A percentile compares a stretch with the other conserved stretches of the same genome.
Evolutionary conservation across 2,329 filamentous ascomycete species (phyloP).

Genomic region (Endothia cerciana): DNA sequence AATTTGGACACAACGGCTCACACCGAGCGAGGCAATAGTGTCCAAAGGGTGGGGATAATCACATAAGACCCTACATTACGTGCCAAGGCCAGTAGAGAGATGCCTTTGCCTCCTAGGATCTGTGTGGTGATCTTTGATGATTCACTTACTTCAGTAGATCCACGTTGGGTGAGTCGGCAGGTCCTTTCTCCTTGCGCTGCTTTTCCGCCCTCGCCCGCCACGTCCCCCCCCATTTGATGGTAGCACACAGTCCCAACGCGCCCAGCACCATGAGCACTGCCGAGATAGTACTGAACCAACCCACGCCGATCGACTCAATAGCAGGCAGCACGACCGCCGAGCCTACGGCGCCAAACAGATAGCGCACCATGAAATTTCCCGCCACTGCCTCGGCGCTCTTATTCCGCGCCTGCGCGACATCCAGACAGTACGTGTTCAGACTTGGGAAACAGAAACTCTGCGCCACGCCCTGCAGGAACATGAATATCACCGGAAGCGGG

Average conservation of each 20-base stretch:
- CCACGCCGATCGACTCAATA: conserved; percentile 74
- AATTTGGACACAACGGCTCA: too few species aligned
- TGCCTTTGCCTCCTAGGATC: too few species aligned
- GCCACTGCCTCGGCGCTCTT: conserved; percentile 72
- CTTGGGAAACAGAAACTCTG: conserved; percentile 72
- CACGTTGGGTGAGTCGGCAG: not conserved
- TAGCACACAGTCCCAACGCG: conserved; percentile 50
- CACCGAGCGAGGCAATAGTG: too few species aligned
- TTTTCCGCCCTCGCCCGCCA: conserved; percentile 58
- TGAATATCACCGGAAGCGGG: conserved; percentile 62
- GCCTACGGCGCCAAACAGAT: conserved; percentile 72
- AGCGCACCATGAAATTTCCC: conserved; percentile 79
- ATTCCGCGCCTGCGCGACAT: conserved; percentile 70
- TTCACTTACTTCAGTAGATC: not conserved
- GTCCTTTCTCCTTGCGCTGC: conserved; percentile 42
- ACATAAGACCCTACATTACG: too few species aligned
- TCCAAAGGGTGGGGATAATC: too few species aligned
- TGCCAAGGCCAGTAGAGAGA: too few species aligned
- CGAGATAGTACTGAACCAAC: conserved; percentile 78
- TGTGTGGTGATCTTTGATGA: too few species aligned
- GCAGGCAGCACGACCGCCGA: conserved; percentile 75
- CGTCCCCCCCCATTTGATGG: conserved; percentile 51
- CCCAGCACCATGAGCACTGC: conserved; percentile 57
- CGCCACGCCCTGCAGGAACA: conserved; percentile 71
- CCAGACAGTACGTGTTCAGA: conserved; percentile 75